These are phyloP conservation scores for Fraxinus nigra DNA, from an alignment of 305 asterid genomes.

Conservation along the genomic window DNA sequence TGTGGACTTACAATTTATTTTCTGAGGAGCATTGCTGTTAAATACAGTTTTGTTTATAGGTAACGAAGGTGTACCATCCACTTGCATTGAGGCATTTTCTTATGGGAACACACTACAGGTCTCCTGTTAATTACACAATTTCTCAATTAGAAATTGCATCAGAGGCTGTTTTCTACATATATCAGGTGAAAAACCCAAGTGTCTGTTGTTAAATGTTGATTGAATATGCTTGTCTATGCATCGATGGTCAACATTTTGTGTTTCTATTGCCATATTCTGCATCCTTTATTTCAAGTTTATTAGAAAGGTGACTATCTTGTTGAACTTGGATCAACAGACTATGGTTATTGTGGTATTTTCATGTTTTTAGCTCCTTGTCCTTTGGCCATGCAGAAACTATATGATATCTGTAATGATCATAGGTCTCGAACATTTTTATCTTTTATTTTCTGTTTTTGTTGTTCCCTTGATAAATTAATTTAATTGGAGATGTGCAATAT, in stretches of 20 bases:
- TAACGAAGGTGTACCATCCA: constrained; percentile 72
- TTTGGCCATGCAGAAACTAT: not conserved
- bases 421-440: not conserved
- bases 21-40: not conserved
- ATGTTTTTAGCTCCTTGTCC: not conserved
- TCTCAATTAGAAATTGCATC: constrained; percentile 72
- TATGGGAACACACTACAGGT: constrained; percentile 80
- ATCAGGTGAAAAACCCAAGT: constrained; percentile 52
- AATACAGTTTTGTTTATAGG: constrained; percentile 44
- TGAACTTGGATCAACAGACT: not conserved
- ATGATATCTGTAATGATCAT: not conserved
- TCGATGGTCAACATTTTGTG: not conserved
- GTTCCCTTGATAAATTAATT: not conserved
- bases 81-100: constrained; percentile 83
- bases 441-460: not conserved
- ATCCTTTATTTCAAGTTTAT: not conserved
- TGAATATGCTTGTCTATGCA: not conserved
- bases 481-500: not conserved
- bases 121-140: constrained; percentile 75
- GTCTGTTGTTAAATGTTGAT: not conserved
- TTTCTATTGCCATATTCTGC: not conserved
- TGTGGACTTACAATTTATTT: constrained; percentile 10
- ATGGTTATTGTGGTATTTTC: not conserved
- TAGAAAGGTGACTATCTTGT: not conserved
- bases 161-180: constrained; percentile 67